These are phyloP conservation scores for Pseudonitzschia multistriata DNA, from an alignment of 108 stramenopile species.

Conservation along the genomic window DNA sequence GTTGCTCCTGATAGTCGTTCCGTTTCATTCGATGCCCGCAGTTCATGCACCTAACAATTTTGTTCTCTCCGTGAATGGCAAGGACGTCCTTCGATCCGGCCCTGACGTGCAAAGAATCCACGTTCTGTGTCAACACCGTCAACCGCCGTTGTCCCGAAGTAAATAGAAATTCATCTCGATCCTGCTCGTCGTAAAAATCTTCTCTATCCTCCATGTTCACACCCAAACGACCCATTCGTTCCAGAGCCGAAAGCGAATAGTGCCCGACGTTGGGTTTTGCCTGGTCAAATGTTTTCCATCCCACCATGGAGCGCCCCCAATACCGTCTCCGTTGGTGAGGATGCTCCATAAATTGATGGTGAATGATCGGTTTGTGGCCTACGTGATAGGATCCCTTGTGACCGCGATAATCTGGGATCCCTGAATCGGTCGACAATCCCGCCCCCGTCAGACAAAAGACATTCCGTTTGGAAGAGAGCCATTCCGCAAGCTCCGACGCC, in stretches of 20 bases:
- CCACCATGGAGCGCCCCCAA: conserved; percentile 94
- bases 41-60: conserved; percentile 80
- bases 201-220: conserved; percentile 50
- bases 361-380: conserved; percentile 94
- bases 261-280: conserved; percentile 89
- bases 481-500: not conserved
- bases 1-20: conserved; percentile 69
- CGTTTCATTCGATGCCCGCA: conserved; percentile 76
- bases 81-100: conserved; percentile 82
- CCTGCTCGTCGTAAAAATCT: conserved; percentile 37
- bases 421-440: conserved; percentile 93
- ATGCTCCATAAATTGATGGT: conserved; percentile 89
- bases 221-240: conserved; percentile 64
- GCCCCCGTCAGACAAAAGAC: conserved; percentile 90
- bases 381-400: conserved; percentile 88
- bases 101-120: conserved; percentile 89
- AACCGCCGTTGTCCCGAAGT: conserved; percentile 30
- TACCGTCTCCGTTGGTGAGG: conserved; percentile 78
- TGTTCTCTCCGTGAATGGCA: conserved; percentile 89
- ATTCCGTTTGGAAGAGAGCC: conserved; percentile 1
- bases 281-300: conserved; percentile 70
- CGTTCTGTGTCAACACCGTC: conserved; percentile 94
- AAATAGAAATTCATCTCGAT: conserved; percentile 4
- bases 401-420: conserved; percentile 97
- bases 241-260: conserved; percentile 76